Conservation (phyloP, 768 basidiomycete species). For the Boletus bicolor region DNA sequence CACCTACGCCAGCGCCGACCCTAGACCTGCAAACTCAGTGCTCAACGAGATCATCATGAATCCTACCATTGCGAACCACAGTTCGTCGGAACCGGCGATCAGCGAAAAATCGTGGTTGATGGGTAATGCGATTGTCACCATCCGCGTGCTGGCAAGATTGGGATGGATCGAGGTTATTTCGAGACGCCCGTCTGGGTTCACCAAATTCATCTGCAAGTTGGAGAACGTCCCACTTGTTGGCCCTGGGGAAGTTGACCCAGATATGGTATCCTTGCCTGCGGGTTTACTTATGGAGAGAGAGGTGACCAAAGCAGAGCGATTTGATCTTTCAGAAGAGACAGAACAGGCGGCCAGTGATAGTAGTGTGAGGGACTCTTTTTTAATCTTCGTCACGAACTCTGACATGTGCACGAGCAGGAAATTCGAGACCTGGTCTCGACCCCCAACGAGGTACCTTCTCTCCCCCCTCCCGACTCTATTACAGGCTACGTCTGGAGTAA, state of each 20-base stretch:
- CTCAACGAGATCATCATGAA: constrained; percentile 79
- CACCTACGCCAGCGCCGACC: constrained; percentile 91
- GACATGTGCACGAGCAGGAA: constrained; percentile 18
- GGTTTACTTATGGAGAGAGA: constrained; percentile 70
- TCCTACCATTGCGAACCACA: constrained; percentile 33
- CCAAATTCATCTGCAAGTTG: constrained; percentile 76
- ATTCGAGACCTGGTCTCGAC: constrained; percentile 14
- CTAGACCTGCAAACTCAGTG: constrained; percentile 76
- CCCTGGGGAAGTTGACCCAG: constrained; percentile 81
- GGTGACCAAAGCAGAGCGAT: constrained; percentile 32
- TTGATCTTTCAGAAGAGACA: constrained; percentile 23
- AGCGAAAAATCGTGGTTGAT: constrained; percentile 80
- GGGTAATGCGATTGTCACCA: constrained; percentile 81
- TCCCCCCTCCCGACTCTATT: constrained; percentile 61
- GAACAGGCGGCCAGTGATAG: background rate
- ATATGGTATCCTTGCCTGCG: constrained; percentile 67
- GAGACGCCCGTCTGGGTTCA: constrained; percentile 85
- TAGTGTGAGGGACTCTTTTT: constrained; percentile 10
- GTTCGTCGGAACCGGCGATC: constrained; percentile 39
- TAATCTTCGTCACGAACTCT: constrained; percentile 1
- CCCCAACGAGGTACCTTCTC: constrained; percentile 8
- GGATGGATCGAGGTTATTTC: constrained; percentile 91
- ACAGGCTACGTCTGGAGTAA: constrained; percentile 88
- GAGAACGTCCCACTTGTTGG: constrained; percentile 89
- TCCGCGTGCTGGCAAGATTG: constrained; percentile 63